phyloP scores from a whole-genome alignment of 2,329 filamentous ascomycete species.

The Cyclaneusma minus region DNA sequence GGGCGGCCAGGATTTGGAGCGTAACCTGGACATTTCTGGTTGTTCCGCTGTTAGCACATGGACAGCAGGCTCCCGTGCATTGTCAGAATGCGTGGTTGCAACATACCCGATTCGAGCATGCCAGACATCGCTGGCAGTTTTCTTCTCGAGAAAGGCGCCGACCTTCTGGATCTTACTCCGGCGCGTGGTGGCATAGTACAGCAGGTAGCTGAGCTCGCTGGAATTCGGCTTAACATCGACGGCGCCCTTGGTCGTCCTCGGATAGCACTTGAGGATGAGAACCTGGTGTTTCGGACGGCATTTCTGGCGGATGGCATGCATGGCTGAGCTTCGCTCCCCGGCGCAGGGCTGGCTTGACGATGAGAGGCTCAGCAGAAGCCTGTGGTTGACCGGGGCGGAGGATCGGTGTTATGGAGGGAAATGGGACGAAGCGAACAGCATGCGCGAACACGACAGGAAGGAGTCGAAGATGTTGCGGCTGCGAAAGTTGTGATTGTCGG shows the following conservation, averaged over 20 bases:
- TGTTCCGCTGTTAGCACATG: conserved; percentile 1
- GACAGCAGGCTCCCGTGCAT: conserved; percentile 2
- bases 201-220: conserved; percentile 88
- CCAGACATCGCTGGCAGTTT: conserved; percentile 83
- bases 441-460: too few relatives aligned
- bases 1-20: conserved; percentile 75
- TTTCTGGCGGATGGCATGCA: conserved; percentile 51
- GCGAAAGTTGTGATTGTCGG: too few relatives aligned
- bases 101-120: conserved; percentile 71
- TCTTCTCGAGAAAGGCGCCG: conserved; percentile 84
- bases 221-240: conserved; percentile 92
- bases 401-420: too few relatives aligned
- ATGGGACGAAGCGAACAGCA: too few relatives aligned
- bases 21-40: conserved; percentile 76
- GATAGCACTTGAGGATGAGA: conserved; percentile 90
- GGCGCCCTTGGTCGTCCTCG: conserved; percentile 76
- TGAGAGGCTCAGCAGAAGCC: too few relatives aligned
- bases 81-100: conserved; percentile 1
- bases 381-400: too few relatives aligned
- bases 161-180: conserved; percentile 95
- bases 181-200: conserved; percentile 92
- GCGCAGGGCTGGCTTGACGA: too few relatives aligned
- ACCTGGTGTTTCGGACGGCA: conserved; percentile 94
- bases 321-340: too few relatives aligned
- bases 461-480: too few relatives aligned